Percentiles rank a stretch among this genome's conserved stretches.
These are phyloP conservation scores for Elongisporangium undulatum DNA, from an alignment of 352 stramenopile genomes.

Conservation along the genomic window DNA sequence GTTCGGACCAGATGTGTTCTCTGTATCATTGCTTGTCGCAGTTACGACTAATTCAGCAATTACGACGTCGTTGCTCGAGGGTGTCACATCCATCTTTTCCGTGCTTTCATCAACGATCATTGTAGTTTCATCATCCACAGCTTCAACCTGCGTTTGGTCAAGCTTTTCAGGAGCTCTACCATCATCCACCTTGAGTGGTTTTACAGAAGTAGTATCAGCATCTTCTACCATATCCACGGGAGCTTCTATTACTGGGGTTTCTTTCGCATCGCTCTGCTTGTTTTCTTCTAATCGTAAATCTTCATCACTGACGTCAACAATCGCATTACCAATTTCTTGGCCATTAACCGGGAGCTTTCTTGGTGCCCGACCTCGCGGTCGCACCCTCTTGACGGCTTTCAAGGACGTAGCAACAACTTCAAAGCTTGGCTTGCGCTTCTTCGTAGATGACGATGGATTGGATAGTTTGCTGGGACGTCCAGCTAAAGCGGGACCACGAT, in stretches of 20 bases:
- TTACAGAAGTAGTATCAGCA: background rate
- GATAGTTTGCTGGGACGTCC: background rate
- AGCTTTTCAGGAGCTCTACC: background rate
- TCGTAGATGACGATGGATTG: background rate
- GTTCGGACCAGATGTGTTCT: background rate
- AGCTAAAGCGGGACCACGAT: background rate
- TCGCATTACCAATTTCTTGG: background rate
- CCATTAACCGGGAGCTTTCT: background rate
- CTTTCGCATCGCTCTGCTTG: no score
- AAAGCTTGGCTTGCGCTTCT: background rate
- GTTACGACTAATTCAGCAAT: background rate
- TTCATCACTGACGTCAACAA: background rate
- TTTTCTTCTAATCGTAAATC: no score
- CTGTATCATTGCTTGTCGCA: background rate
- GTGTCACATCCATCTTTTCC: background rate
- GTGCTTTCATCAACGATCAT: background rate
- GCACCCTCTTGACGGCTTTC: background rate
- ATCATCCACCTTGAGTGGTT: background rate
- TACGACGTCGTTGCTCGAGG: background rate
- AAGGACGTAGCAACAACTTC: background rate
- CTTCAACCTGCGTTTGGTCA: background rate
- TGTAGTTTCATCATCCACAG: background rate
- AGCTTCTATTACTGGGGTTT: background rate
- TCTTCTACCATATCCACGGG: background rate
- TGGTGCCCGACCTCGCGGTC: background rate